Conservation (phyloP, 306 rosid genomes). For the Sphenostylis stenocarpa region DNA sequence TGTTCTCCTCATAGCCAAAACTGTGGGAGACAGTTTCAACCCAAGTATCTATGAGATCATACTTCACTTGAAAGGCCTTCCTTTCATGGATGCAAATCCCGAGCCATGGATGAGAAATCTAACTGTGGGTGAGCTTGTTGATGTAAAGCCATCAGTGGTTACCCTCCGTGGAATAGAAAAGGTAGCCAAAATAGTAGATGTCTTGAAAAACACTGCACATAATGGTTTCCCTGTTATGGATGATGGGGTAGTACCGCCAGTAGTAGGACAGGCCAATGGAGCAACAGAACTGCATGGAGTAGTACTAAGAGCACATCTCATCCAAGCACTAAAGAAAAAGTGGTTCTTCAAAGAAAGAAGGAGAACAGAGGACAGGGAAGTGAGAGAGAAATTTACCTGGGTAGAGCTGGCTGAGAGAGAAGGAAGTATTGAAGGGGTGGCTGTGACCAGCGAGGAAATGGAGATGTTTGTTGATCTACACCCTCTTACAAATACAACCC, state of each 20-base stretch:
- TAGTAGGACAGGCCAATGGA: conserved; percentile 45
- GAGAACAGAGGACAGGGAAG: conserved; percentile 90
- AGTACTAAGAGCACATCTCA: conserved; percentile 79
- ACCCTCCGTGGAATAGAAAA: conserved; percentile 69
- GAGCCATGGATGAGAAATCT: conserved; percentile 93
- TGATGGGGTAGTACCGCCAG: conserved; percentile 48
- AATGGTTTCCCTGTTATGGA: conserved; percentile 84
- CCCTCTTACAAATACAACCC: conserved; percentile 87
- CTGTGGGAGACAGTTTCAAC: conserved; percentile 89
- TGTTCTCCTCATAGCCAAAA: conserved; percentile 81
- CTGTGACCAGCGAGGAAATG: conserved; percentile 75
- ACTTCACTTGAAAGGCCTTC: conserved; percentile 84
- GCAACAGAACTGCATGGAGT: conserved; percentile 77
- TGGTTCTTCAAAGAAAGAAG: conserved; percentile 76
- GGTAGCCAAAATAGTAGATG: conserved; percentile 74
- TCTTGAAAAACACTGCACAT: conserved; percentile 74
- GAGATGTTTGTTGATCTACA: conserved; percentile 84
- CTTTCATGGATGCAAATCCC: conserved; percentile 90
- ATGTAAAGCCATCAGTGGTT: conserved; percentile 69
- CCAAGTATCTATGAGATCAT: conserved; percentile 90
- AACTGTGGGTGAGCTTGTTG: conserved; percentile 80
- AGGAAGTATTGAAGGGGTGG: conserved; percentile 69
- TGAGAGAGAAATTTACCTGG: conserved; percentile 74
- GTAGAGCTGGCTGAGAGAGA: conserved; percentile 82
- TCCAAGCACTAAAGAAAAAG: conserved; percentile 71